Percentiles rank a stretch among this genome's conserved stretches.
phyloP scores from a whole-genome alignment of 352 stramenopile genomes.

The Pythium brassicae region DNA sequence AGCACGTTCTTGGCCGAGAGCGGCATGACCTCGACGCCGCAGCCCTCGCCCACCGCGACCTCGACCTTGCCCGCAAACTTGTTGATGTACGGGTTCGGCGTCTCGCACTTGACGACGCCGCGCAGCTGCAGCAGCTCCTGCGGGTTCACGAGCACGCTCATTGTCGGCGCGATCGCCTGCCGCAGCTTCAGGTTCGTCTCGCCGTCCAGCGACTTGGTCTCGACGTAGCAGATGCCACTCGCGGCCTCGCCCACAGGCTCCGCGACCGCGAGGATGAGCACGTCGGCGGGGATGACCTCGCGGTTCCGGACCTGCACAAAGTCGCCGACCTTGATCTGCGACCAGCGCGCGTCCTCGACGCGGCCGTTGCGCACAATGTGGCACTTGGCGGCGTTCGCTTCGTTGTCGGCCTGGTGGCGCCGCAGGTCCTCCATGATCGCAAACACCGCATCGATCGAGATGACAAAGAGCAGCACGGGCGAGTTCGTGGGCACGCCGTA shows the following conservation, averaged over 20 bases:
- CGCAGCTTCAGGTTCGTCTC: constrained; percentile 91
- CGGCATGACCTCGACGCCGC: constrained; percentile 20
- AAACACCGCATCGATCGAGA: constrained; percentile 85
- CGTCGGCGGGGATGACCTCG: constrained; percentile 75
- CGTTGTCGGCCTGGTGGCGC: constrained; percentile 71
- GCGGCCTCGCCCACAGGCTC: constrained; percentile 40
- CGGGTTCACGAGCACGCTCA: background rate
- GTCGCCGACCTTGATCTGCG: constrained; percentile 71
- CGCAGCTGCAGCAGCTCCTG: background rate
- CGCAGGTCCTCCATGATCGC: constrained; percentile 82
- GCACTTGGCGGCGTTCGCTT: constrained; percentile 75
- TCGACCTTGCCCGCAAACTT: constrained; percentile 1
- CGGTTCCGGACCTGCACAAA: constrained; percentile 80
- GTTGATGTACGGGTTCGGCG: constrained; percentile 18
- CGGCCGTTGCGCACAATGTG: constrained; percentile 48
- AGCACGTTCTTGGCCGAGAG: constrained; percentile 87
- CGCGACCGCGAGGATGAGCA: constrained; percentile 72
- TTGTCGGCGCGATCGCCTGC: constrained; percentile 23
- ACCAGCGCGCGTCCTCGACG: constrained; percentile 62
- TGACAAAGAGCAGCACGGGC: constrained; percentile 83
- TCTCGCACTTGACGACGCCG: constrained; percentile 25
- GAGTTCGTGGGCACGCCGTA: constrained; percentile 73
- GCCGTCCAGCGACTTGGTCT: constrained; percentile 87
- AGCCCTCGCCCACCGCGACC: background rate
- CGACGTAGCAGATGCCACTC: constrained; percentile 75